Evolutionary conservation across 768 basidiomycete genomes (phyloP), one percentile per base, ranked within the genome.

Genomic region (Phylloporus arenicola): DNA sequence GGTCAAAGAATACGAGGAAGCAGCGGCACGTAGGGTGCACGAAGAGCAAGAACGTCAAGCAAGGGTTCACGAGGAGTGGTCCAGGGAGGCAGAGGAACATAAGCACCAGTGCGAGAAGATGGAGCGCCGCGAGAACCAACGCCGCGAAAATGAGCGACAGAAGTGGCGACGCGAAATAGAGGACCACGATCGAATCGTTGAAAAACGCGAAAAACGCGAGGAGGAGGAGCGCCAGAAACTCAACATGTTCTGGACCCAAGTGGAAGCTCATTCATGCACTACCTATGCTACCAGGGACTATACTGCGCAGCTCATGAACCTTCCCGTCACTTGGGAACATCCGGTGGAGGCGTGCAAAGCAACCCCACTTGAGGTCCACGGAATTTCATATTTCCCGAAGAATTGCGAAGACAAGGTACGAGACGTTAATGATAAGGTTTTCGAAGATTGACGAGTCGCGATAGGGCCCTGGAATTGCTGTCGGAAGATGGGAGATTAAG

Each of bases 221-320:
- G 59, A 60, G 24, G 52, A 62, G 11, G 65, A 69, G 22, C 62
- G 67, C 10, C 48, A 55, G 29, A 62, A 53, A n/a, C 52, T 65
- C 11, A 50, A 57, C 34, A 59, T 70, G 54, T 62, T 50, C 42
- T 65, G 60, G 65, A 50, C 43, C 2, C 7, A 11, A 4, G 31
- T 58, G 0, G 48, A 64, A 25, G 45, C 55, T 3, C 57, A 55
- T 39, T 43, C 14, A 11, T 70, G 69, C 47, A 58, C 51, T 25
- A 59, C 60, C 0, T 68, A 63, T 14, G 63, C 48, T 0, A 61
- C 62, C 14, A 57, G 61, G 20, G 63, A 62, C 29, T 70, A 70
- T 16, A 60, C 56, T 3, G 70, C 68, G 3, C 50, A 47, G 0
- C 55, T 71, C 5, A 54, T 52, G 39, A 68, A 66, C 39, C 50